Conservation (phyloP, 164 flowering plant genomes). For the Cinnamomum micranthum region DNA sequence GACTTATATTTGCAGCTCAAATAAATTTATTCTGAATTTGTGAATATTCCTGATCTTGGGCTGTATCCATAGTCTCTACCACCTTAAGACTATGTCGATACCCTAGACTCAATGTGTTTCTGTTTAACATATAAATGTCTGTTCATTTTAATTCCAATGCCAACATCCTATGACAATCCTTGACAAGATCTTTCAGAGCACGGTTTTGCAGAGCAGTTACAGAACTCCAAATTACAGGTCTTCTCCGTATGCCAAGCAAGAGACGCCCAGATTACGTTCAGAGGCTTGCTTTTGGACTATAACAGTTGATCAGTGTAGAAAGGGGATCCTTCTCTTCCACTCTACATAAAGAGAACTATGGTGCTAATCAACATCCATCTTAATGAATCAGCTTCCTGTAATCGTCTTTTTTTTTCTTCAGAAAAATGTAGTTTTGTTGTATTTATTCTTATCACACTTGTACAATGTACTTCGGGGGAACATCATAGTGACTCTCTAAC, state of each 20-base stretch:
- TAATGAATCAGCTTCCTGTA: no score
- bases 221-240: conserved; percentile 88
- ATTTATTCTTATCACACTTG: no score
- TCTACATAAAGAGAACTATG: no score
- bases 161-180: conserved; percentile 19
- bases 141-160: neutral
- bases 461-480: no score
- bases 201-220: conserved; percentile 82
- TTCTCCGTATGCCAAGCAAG: conserved; percentile 86
- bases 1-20: neutral
- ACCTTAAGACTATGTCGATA: neutral
- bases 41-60: neutral
- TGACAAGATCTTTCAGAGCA: conserved; percentile 50
- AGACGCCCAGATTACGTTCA: conserved; percentile 91
- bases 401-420: no score
- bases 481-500: no score
- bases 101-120: neutral
- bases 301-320: neutral
- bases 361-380: no score
- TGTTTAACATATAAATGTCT: neutral
- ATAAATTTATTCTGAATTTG: neutral
- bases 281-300: conserved; percentile 84
- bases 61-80: no score
- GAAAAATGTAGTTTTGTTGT: no score
- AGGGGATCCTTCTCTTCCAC: no score